Evolutionary conservation across 805 yeast genomes (phyloP).

Genomic region (Priceomyces medius): DNA sequence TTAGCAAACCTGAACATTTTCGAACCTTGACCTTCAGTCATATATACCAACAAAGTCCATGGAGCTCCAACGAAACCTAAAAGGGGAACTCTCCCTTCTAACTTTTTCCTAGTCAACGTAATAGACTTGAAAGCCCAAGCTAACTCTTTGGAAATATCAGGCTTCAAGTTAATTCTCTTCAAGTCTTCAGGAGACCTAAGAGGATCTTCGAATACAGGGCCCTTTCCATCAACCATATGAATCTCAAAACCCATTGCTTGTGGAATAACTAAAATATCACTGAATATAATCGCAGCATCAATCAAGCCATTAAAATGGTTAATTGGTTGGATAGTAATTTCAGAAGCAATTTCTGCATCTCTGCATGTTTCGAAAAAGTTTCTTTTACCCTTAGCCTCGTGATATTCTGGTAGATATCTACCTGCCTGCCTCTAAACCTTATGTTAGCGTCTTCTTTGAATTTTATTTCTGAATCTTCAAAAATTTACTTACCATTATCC

Average conservation of each 20-base stretch:
- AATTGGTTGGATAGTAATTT: slow-evolving; percentile 92
- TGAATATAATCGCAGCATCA: slow-evolving; percentile 96
- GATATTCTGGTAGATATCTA: slow-evolving; percentile 87
- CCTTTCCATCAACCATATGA: slow-evolving; percentile 89
- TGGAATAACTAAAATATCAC: slow-evolving; percentile 93
- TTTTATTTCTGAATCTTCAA: neutral
- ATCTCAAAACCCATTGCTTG: slow-evolving; percentile 98
- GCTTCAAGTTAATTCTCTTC: slow-evolving; percentile 53
- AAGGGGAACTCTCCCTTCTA: slow-evolving; percentile 88
- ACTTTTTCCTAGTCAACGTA: slow-evolving; percentile 80
- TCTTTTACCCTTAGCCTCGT: slow-evolving; percentile 75
- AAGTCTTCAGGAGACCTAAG: slow-evolving; percentile 73
- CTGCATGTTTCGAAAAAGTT: slow-evolving; percentile 96
- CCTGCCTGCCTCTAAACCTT: slow-evolving; percentile 84
- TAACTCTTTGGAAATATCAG: slow-evolving; percentile 72
- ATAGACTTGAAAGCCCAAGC: slow-evolving; percentile 97
- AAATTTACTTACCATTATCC: slow-evolving; percentile 75
- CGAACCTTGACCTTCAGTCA: slow-evolving; percentile 97
- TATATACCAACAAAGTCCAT: slow-evolving; percentile 94
- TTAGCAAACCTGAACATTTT: slow-evolving; percentile 87
- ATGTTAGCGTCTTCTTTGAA: slow-evolving; percentile 9
- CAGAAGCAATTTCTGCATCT: slow-evolving; percentile 91
- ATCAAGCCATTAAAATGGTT: slow-evolving; percentile 84
- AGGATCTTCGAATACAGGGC: slow-evolving; percentile 91
- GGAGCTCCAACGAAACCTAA: slow-evolving; percentile 98